Evolutionary conservation across 2,329 filamentous ascomycete genomes (phyloP).

Genomic region (Sclerotinia trifoliorum): DNA sequence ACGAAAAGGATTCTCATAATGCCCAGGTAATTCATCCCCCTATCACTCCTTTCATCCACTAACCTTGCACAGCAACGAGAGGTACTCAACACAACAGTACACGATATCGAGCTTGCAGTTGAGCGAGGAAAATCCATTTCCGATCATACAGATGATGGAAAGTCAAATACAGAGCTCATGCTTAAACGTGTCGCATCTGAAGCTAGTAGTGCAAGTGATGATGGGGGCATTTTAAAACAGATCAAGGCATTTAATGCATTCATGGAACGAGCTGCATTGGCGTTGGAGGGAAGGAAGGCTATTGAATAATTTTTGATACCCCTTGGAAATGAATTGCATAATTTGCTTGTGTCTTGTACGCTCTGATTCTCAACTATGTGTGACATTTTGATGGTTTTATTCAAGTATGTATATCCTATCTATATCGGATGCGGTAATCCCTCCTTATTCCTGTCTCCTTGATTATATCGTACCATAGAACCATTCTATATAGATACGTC

Average conservation of each 20-base stretch:
- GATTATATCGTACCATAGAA: no score
- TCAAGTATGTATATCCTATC: background rate
- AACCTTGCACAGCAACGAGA: slow-evolving; percentile 46
- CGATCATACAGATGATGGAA: slow-evolving; percentile 48
- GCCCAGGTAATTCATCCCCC: slow-evolving; percentile 46
- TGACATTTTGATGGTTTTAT: background rate
- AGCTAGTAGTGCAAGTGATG: slow-evolving; percentile 49
- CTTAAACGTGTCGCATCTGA: slow-evolving; percentile 55
- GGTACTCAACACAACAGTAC: slow-evolving; percentile 55
- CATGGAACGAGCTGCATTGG: slow-evolving; percentile 58
- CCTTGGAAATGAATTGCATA: slow-evolving; percentile 10
- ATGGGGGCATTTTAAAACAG: slow-evolving; percentile 55
- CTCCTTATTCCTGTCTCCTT: no score
- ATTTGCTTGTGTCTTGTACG: background rate
- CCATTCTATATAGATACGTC: no score
- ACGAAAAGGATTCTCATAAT: slow-evolving; percentile 54
- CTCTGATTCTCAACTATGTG: no score
- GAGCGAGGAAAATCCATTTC: slow-evolving; percentile 51
- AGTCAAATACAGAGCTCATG: slow-evolving; percentile 57
- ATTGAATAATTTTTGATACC: slow-evolving; percentile 22
- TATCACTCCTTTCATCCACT: slow-evolving; percentile 8
- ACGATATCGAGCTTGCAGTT: slow-evolving; percentile 60
- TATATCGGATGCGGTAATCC: no score
- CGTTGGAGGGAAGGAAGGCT: slow-evolving; percentile 47
- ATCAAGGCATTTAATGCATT: slow-evolving; percentile 63